These are phyloP conservation scores for Solanum acaule DNA, from an alignment of 257 asterid genomes.

Conservation along the genomic window DNA sequence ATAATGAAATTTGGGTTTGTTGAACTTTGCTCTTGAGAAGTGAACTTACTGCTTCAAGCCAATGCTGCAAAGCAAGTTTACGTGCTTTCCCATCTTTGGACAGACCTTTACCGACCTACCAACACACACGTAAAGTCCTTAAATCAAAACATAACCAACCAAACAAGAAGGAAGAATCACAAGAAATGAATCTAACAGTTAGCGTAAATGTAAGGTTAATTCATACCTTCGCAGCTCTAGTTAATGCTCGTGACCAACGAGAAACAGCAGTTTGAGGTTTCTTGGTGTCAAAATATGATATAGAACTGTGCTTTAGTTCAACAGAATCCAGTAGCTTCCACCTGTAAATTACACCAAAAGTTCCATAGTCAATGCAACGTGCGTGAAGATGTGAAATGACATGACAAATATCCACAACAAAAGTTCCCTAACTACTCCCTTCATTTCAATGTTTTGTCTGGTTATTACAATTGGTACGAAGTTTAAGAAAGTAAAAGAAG, in stretches of 20 bases:
- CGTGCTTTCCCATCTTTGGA: conserved; percentile 73
- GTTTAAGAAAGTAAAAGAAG: background rate
- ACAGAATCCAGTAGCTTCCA: conserved; percentile 85
- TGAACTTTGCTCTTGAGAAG: background rate
- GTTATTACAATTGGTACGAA: background rate
- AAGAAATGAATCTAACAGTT: background rate
- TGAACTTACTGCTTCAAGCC: conserved; percentile 88
- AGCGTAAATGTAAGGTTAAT: background rate
- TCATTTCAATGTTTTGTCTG: background rate
- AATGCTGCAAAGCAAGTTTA: conserved; percentile 79
- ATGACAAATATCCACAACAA: background rate
- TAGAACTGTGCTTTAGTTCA: conserved; percentile 59
- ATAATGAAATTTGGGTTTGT: background rate
- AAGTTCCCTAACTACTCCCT: background rate
- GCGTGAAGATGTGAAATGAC: background rate
- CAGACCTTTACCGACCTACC: conserved; percentile 77
- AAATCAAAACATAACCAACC: background rate
- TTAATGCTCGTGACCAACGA: conserved; percentile 78
- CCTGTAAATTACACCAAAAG: conserved; percentile 28
- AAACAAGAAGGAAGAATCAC: background rate
- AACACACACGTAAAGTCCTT: background rate
- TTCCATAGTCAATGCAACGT: background rate
- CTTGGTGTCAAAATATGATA: conserved; percentile 65
- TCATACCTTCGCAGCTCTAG: conserved; percentile 66
- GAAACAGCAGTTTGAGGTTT: conserved; percentile 66